phyloP scores from a whole-genome alignment of 2,329 filamentous ascomycete genomes.

The Ophiosphaerella narmari region DNA sequence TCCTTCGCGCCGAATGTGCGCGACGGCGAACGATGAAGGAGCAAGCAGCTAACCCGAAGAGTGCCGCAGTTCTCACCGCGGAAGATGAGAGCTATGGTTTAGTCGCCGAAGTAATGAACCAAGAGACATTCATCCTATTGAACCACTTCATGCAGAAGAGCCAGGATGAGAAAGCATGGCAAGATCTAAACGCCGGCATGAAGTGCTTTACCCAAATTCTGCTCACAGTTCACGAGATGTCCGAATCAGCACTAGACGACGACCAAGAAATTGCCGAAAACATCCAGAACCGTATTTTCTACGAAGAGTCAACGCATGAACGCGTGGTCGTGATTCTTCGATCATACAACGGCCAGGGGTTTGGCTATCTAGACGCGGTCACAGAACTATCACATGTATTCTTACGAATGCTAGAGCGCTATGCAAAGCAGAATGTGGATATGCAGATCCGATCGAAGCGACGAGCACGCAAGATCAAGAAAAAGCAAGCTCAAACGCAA shows the following conservation, averaged over 20 bases:
- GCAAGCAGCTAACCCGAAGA: slow-evolving; percentile 57
- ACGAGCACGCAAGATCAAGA: slow-evolving; percentile 73
- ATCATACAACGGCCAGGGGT: slow-evolving; percentile 91
- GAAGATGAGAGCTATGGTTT: slow-evolving; percentile 79
- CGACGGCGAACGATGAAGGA: slow-evolving; percentile 64
- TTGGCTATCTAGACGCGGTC: slow-evolving; percentile 88
- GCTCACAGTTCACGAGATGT: slow-evolving; percentile 91
- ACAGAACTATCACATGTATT: slow-evolving; percentile 93
- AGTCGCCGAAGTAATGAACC: slow-evolving; percentile 86
- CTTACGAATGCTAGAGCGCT: slow-evolving; percentile 85
- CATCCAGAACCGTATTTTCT: slow-evolving; percentile 95
- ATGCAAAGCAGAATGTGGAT: slow-evolving; percentile 92
- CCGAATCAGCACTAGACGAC: slow-evolving; percentile 80
- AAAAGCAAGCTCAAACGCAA: slow-evolving; percentile 57
- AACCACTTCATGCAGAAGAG: slow-evolving; percentile 81
- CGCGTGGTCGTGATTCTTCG: slow-evolving; percentile 78
- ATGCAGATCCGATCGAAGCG: slow-evolving; percentile 87
- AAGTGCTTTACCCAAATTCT: slow-evolving; percentile 94
- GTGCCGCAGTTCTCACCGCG: slow-evolving; percentile 44
- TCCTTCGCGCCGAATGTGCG: slow-evolving; percentile 80
- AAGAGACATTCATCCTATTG: slow-evolving; percentile 90
- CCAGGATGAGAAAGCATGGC: slow-evolving; percentile 84
- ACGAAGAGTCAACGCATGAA: slow-evolving; percentile 94
- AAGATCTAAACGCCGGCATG: slow-evolving; percentile 84
- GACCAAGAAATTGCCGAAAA: slow-evolving; percentile 98